Evolutionary conservation across 306 rosid genomes (phyloP), one percentile per base, ranked within the genome.

Genomic region (Nissolia schottii): DNA sequence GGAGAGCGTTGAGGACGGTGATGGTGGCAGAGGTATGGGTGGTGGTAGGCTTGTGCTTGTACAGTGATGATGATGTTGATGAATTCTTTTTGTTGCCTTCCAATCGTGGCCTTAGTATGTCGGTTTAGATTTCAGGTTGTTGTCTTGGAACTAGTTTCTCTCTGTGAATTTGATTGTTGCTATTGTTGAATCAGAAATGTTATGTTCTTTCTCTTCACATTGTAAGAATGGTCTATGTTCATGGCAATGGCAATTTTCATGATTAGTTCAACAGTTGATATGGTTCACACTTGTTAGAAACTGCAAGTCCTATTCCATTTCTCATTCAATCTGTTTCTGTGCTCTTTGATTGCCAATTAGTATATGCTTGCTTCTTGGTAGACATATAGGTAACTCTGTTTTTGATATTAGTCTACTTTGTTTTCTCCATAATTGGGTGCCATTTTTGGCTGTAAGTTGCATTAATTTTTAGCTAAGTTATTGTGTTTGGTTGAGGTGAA

Each of bases 11-110:
- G 90, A 78, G 23, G 80, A 60, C 57, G 85, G 72, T 27, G 79
- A 77, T 48, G 90, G 87, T 15, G 43, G 84, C 45, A 59, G 80
- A 78, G 96, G 86, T 61, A 82, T 90, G 87, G 87, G 88, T 55
- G 87, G 85, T 31, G 84, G 85, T 79, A 86, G 91, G 65, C 96
- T 92, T 48, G 99, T 95, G 79, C 90, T 95, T 89, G 99, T 95
- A 89, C 96, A 91, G 85, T 89, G 72, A 88, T 69, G 63, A 22
- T 48, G 55, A 8, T 55, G 43, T 23, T 60, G 50, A 16, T 85
- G 78, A 79, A 37, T 70, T 75, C 72, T 48, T 58, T 32, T 23
- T 68, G 73, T 58, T 50, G 71, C 75, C 24, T 67, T 64, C 9
- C 14, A 78, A 75, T 64, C 37, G 43, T 80, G 73, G 73, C 76